phyloP scores from a whole-genome alignment of 208 protist species.

The Acanthamoeba culbertsoni region DNA sequence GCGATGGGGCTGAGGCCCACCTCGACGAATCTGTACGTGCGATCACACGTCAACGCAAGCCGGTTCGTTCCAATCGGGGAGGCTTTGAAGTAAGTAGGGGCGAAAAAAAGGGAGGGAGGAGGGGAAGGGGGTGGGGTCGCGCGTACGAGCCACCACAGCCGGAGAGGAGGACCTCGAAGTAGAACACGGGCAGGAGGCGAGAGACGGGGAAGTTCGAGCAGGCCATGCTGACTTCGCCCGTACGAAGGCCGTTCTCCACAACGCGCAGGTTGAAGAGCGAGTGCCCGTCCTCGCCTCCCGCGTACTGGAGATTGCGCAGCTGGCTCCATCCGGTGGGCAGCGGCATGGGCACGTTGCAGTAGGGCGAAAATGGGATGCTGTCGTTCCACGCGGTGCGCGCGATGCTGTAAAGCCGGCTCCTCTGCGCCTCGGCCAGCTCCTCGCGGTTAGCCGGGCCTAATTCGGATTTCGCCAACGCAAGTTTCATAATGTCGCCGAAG shows the following conservation, averaged over 20 bases:
- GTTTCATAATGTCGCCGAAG: background rate
- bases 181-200: slow-evolving; percentile 21
- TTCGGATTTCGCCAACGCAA: background rate
- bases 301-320: background rate
- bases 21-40: background rate
- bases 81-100: background rate
- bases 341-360: slow-evolving; percentile 3
- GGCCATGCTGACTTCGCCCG: background rate
- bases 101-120: no score
- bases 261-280: background rate
- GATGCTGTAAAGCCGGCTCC: background rate
- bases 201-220: background rate
- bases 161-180: slow-evolving; percentile 47
- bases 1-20: background rate
- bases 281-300: background rate
- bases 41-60: background rate
- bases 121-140: no score
- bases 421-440: background rate
- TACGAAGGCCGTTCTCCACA: background rate
- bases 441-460: background rate
- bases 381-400: background rate
- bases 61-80: background rate
- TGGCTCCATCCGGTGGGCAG: slow-evolving; percentile 1
- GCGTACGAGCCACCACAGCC: slow-evolving; percentile 47
- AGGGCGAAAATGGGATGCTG: slow-evolving; percentile 25